Evolutionary conservation across 805 yeast genomes (phyloP).

Genomic region (Kuraishia hungarica): DNA sequence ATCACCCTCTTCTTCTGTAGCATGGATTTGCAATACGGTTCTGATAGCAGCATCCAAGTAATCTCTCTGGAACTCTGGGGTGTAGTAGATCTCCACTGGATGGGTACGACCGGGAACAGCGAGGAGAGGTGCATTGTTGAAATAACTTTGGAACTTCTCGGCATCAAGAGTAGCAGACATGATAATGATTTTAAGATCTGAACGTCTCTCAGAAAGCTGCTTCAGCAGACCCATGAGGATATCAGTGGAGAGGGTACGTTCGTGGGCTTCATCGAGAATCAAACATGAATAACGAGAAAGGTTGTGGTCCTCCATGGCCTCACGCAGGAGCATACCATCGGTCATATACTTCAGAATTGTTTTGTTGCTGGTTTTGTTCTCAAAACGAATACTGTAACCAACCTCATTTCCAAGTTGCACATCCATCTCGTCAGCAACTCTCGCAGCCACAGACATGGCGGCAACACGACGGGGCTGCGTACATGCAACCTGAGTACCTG

Average conservation of each 20-base stretch:
- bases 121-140: conserved; percentile 83
- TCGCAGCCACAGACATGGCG: conserved; percentile 95
- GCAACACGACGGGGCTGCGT: conserved; percentile 98
- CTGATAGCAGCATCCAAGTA: conserved; percentile 92
- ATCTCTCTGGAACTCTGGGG: conserved; percentile 94
- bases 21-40: conserved; percentile 93
- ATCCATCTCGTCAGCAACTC: conserved; percentile 98
- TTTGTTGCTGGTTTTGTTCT: conserved; percentile 71
- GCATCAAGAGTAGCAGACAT: conserved; percentile 99
- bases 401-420: conserved; percentile 89
- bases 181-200: conserved; percentile 83
- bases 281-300: conserved; percentile 78
- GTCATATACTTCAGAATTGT: conserved; percentile 94
- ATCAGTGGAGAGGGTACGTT: conserved; percentile 94
- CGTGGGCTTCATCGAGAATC: conserved; percentile 96
- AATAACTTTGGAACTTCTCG: conserved; percentile 86
- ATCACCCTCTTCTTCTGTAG: conserved; percentile 93
- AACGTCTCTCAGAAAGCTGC: conserved; percentile 69
- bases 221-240: conserved; percentile 91
- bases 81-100: conserved; percentile 94
- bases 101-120: conserved; percentile 98
- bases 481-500: conserved; percentile 85
- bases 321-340: conserved; percentile 96
- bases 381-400: conserved; percentile 92
- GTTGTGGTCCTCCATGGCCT: conserved; percentile 94